Evolutionary conservation across 1,284 basidiomycete genomes (phyloP).

Genomic region (Golubevia pallescens): DNA sequence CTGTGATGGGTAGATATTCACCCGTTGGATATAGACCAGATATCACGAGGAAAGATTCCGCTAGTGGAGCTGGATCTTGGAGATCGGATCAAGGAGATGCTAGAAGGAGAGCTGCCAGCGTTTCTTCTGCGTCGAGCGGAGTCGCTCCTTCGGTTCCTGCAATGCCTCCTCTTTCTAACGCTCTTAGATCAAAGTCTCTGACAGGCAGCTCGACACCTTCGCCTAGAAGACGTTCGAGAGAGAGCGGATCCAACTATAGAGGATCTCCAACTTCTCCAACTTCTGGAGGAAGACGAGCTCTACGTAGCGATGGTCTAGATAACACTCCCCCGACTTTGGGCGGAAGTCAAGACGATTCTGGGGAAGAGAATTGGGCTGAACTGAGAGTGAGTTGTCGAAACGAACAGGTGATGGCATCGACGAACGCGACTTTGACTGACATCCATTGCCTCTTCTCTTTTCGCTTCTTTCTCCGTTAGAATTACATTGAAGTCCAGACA

Average conservation of each 20-base stretch:
- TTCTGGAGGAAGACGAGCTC: background rate
- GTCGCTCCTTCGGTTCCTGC: background rate
- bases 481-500: constrained; percentile 64
- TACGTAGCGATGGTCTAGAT: background rate
- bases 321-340: background rate
- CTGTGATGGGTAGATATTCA: constrained; percentile 45
- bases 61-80: constrained; percentile 10
- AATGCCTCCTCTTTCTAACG: background rate
- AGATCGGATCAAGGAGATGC: background rate
- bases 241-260: background rate
- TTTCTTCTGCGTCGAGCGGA: background rate
- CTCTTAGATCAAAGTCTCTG: background rate
- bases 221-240: background rate
- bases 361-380: constrained; percentile 60
- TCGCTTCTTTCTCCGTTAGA: constrained; percentile 15
- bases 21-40: constrained; percentile 53
- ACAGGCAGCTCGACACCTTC: background rate
- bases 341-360: background rate
- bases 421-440: background rate
- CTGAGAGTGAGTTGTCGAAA: constrained; percentile 16
- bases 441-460: background rate
- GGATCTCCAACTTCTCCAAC: background rate
- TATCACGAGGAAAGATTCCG: constrained; percentile 37
- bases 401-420: background rate
- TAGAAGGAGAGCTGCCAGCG: background rate